These are phyloP conservation scores for Colletotrichum brevisporum DNA, from an alignment of 2,329 filamentous ascomycete species.

Conservation along the genomic window DNA sequence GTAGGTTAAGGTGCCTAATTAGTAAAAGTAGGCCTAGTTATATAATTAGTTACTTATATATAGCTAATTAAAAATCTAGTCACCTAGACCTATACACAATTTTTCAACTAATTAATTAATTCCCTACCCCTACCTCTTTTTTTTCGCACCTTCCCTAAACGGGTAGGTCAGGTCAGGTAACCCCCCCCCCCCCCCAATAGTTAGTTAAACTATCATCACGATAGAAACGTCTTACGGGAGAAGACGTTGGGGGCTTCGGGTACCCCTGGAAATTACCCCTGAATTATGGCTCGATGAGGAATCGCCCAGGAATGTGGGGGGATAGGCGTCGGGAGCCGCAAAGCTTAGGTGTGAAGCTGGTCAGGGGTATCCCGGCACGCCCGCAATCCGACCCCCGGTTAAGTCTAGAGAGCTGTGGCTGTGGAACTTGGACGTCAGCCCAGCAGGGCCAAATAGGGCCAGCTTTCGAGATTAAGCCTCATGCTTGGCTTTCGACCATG, in stretches of 20 bases:
- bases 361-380: conserved; percentile 12
- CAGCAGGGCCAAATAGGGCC: conserved; percentile 11
- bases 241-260: background rate
- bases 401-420: background rate
- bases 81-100: no score
- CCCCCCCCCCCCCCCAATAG: no score
- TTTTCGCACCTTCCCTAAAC: no score
- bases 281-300: background rate
- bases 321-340: conserved; percentile 26
- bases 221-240: background rate
- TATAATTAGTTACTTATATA: no score
- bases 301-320: conserved; percentile 31
- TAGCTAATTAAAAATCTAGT: no score
- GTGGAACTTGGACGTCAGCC: conserved; percentile 10
- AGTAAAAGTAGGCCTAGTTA: no score
- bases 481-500: conserved; percentile 10
- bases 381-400: background rate
- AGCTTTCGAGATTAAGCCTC: conserved; percentile 15
- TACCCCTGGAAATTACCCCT: conserved; percentile 15
- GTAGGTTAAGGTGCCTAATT: no score
- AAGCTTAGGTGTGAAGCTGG: conserved; percentile 16
- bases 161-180: no score
- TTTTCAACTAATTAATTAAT: no score
- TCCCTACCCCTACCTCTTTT: no score
- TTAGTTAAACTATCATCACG: no score